Evolutionary conservation across 495 filamentous ascomycete genomes (phyloP), one percentile per base, ranked within the genome.

Genomic region (Halenospora varia): DNA sequence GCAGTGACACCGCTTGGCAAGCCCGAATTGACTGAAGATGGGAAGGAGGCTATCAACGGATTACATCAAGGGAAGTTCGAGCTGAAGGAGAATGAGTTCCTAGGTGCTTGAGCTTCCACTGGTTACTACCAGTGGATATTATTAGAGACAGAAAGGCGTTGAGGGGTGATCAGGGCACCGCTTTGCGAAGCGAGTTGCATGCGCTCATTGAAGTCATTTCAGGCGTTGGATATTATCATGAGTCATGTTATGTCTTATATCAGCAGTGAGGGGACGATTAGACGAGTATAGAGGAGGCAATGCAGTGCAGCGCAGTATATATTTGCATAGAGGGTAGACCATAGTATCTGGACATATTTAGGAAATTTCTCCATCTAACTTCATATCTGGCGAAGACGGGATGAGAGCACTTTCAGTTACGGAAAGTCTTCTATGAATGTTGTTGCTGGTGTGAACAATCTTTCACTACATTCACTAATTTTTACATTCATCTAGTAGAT

Each of bases 11-110:
- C 88, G 19, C 70, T 82, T 15, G 92, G 92, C 4, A 88, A 83
- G 69, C 92, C 92, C 0, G 79, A 87, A 54, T 74, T 97, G 62
- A 94, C 85, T 0, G 81, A 88, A 51, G 89, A 94, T 59, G 92
- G 92, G 2, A 73, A 76, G 48, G 75, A 78, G 68, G 88, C 82
- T 15, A 77, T 97, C 10, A 75, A 84, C 59, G 83, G 85, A 18
- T 73, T 94, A 48, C 85, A 88, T 56, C 72, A 73, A 40, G 82
- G 76, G 9, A 69, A 86, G 4, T 92, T 80, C 75, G 70, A 68
- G 3, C 65, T 85, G 53, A 69, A 75, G 40, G 79, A 83, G 62
- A 79, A 71, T 51, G 63, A 69, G 25, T 66, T 69, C 15, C 66
- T 70, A 41, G 68, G 63, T 53, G 65, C 65, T 46, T 65, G 54